These are phyloP conservation scores for Bretschneidera sinensis DNA, from an alignment of 345 rosid genomes.

Conservation along the genomic window DNA sequence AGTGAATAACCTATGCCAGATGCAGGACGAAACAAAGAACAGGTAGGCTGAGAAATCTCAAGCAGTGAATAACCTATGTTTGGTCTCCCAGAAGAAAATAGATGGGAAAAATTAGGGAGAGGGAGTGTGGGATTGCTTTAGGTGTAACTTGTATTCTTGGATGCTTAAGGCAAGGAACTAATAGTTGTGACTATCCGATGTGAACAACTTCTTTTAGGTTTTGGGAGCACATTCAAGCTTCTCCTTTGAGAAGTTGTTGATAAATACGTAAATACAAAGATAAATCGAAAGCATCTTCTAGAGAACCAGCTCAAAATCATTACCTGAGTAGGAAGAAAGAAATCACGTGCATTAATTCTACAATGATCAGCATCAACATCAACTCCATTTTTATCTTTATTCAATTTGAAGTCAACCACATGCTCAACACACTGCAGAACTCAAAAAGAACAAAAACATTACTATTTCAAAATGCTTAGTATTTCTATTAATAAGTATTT, in stretches of 20 bases:
- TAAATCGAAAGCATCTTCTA: not conserved
- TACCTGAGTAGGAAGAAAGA: conserved; percentile 90
- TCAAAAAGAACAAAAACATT: conserved; percentile 7
- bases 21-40: too few species aligned
- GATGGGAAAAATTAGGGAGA: not conserved
- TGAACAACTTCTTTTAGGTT: not conserved
- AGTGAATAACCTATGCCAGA: too few species aligned
- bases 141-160: not conserved
- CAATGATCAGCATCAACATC: conserved; percentile 30
- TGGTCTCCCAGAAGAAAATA: too few species aligned
- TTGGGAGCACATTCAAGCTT: not conserved
- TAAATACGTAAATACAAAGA: too few species aligned
- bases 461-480: conserved; percentile 7
- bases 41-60: too few species aligned
- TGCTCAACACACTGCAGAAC: conserved; percentile 89
- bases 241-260: not conserved
- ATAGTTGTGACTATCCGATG: too few species aligned
- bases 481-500: not conserved
- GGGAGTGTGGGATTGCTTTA: not conserved
- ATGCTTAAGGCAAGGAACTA: not conserved
- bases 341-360: conserved; percentile 85
- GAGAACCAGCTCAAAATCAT: conserved; percentile 4
- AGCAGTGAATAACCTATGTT: too few species aligned
- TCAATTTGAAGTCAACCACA: conserved; percentile 58
- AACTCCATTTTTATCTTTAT: conserved; percentile 36